Conservation (phyloP, 148 eudicot species). For the Heliosperma pusillum region DNA sequence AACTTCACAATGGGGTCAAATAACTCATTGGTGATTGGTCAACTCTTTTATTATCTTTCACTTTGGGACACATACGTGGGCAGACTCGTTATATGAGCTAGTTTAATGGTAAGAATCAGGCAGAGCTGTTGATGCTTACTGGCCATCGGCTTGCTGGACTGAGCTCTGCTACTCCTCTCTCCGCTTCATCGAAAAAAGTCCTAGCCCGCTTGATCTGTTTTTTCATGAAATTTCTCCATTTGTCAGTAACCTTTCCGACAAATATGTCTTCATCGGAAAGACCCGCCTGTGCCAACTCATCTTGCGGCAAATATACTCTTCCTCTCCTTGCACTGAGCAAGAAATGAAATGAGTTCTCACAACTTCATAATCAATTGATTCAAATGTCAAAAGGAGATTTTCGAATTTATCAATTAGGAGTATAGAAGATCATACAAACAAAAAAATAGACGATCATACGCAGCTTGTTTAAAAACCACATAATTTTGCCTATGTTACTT, state of each 20-base stretch:
- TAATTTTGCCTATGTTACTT: too few relatives aligned
- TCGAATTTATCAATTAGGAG: neutral
- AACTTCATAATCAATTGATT: neutral
- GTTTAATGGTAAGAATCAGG: neutral
- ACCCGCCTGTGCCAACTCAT: constrained; percentile 91
- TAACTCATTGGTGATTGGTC: too few relatives aligned
- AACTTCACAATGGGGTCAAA: too few relatives aligned
- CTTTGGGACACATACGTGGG: too few relatives aligned
- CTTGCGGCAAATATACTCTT: constrained; percentile 87
- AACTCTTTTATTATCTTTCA: too few relatives aligned
- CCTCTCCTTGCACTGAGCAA: constrained; percentile 81
- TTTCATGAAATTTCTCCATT: constrained; percentile 93
- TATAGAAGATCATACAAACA: neutral
- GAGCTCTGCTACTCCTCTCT: constrained; percentile 80
- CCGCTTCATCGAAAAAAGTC: constrained; percentile 89
- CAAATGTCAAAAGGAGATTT: neutral
- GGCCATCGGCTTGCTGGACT: constrained; percentile 96
- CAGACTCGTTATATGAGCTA: neutral
- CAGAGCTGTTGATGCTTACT: constrained; percentile 38
- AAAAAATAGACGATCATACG: neutral
- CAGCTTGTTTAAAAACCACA: neutral
- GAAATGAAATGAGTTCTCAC: constrained; percentile 12
- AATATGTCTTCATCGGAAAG: constrained; percentile 94
- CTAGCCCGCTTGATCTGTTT: constrained; percentile 90
- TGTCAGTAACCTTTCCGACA: constrained; percentile 84